Base-by-base conservation (phyloP, 2,329 filamentous ascomycete genomes). In the Leptographium procerum region DNA sequence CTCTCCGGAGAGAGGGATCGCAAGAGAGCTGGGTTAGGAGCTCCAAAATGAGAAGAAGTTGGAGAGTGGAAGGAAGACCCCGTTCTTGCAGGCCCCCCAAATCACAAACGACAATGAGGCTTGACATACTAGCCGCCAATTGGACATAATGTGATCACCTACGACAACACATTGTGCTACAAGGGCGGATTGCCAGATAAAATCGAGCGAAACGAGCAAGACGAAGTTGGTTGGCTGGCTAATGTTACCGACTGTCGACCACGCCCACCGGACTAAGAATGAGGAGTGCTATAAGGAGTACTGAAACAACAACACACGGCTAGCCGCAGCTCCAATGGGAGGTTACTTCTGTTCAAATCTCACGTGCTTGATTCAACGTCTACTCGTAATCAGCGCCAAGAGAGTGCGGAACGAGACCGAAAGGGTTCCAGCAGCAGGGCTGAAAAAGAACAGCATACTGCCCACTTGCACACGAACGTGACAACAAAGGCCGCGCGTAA, bases 11-110 rank as follows among this genome's bases (percentile, higher is more conserved):
- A n/a, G 24, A n/a, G 11, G 36, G 26, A 45, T 33, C 33, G 56
- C 56, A 57, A 57, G 56, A 57, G 56, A 57, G 56, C 56, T 52
- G 34, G 26, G 33, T 14, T 14, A 29, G 45, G 48, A 57, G 56
- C 56, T 57, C 56, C 56, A 57, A 33, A 40, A 43, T 11, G 26
- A 36, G 7, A 7, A 24, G 34, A 16, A 28, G 22, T 22, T 47
- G 19, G 43, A 43, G 40, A 51, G 19, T 51, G 24, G 16, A 43
- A 16, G 40, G 40, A n/a, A n/a, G n/a, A n/a, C n/a, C n/a, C n/a
- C n/a, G n/a, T n/a, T n/a, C n/a, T n/a, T n/a, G n/a, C n/a, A n/a
- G n/a, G n/a, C n/a, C n/a, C n/a, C n/a, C n/a, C n/a, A n/a, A n/a
- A 43, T n/a, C 19, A 6, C 9, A 19, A n/a, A 43, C 40, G 40